A percentile compares a stretch with the other conserved stretches of the same genome.
Evolutionary conservation across 352 stramenopile genomes (phyloP).

Genomic region (Pythium grandisporangium): DNA sequence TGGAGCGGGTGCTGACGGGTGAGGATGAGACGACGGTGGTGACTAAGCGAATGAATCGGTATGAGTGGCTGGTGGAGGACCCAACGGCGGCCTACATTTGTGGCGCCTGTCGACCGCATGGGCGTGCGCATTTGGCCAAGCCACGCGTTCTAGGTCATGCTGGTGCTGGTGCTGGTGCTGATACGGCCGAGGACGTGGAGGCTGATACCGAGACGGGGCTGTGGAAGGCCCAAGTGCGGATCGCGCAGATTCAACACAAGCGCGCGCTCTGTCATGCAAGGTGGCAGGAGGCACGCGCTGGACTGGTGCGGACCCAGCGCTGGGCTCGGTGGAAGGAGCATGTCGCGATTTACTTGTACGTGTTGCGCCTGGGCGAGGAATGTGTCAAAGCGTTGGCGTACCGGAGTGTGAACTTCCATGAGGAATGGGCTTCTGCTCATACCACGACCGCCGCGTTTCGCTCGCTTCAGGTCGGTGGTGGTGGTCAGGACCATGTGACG

Average conservation of each 20-base stretch:
- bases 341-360: constrained; percentile 73
- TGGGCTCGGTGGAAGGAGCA: constrained; percentile 74
- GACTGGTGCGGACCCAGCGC: constrained; percentile 37
- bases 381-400: constrained; percentile 73
- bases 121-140: constrained; percentile 46
- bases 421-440: no score
- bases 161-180: no score
- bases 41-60: no score
- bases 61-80: constrained; percentile 57
- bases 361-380: constrained; percentile 72
- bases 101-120: constrained; percentile 45
- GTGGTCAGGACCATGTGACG: no score
- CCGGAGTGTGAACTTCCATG: constrained; percentile 73
- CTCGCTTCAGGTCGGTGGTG: no score
- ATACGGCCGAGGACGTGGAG: no score
- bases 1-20: no score
- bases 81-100: constrained; percentile 70
- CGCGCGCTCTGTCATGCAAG: constrained; percentile 42
- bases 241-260: constrained; percentile 66
- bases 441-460: no score
- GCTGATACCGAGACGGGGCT: constrained; percentile 13
- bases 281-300: constrained; percentile 58
- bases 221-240: constrained; percentile 61
- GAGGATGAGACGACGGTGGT: no score
- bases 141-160: no score